Evolutionary conservation across 2,329 filamentous ascomycete genomes (phyloP), one percentile per base, ranked within the genome.

Genomic region (Dichotomopilus funicola): DNA sequence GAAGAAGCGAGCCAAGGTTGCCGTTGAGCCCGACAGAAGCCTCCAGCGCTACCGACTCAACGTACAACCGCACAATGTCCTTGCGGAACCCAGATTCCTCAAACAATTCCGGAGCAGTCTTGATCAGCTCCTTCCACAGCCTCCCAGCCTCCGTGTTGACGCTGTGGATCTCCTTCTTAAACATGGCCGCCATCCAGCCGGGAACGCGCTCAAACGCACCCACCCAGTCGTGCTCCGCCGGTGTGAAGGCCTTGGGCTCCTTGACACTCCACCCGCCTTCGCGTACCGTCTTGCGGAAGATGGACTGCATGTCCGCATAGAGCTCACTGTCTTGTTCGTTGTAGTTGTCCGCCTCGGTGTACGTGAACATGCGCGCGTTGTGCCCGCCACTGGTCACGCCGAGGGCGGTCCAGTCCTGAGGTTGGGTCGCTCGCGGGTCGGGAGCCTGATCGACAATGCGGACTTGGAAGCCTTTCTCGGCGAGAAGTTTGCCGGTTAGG

Each of bases 51-150:
- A 35, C 1, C n/a, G 45, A 33, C 45, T 47, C 45, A 8, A 47
- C 45, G 45, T 47, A 47, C n/a, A 47, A 34, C 19, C 45, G 45
- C n/a, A 47, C 34, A n/a, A 47, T 47, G 45, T 47, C 45, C 31
- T 37, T 35, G 34, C 36, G 45, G 33, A 47, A 33, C 5, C 45
- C 45, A 6, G 19, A 11, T 10, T 47, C 33, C 36, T 47, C 19
- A 8, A 47, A 47, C 12, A 47, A 34, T 5, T 35, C 5, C 4
- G 45, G 45, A 34, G 45, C 33, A n/a, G 31, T 47, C 11, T 35
- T 35, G 11, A 47, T 47, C 31, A 47, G 45, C 33, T 37, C 45
- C 11, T 35, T 47, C 45, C 45, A 47, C 10, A 47, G 12, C 11
- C 36, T 47, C 11, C 45, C 33, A 9, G 45, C 27, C 31, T 47